Base-by-base conservation (phyloP, 1,284 basidiomycete species). In the Coniophora puteana region DNA sequence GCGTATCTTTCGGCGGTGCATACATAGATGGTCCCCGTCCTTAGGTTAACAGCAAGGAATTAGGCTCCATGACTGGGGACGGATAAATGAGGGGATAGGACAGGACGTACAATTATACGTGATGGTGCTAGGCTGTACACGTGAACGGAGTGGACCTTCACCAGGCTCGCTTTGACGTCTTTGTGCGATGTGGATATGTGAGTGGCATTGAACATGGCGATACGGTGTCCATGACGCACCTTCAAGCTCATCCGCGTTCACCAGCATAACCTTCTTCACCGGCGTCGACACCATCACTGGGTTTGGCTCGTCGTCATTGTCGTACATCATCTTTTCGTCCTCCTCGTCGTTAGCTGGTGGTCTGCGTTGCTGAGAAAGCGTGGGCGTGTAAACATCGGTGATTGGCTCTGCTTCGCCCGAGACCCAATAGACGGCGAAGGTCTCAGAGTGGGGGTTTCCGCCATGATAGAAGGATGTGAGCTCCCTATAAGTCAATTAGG, bases 111-210 rank as follows among this genome's bases (percentile, higher is more conserved):
- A 32, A 62, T 66, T 31, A 87, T 55, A 5, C 68, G 70, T 2
- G 76, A 71, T 1, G 82, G 76, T 2, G 84, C 78, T 21, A 89
- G 52, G 50, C 81, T 76, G 54, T 89, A 86, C 3, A 89, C 58
- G 50, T 84, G 76, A 13, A 78, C 63, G 1, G 73, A 73, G 47
- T 69, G 54, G 18, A 84, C n/a, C n/a, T 51, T 20, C 65, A 67
- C 1, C 54, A 50, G 48, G 80, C 84, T 37, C 69, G 65, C 4
- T 63, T 53, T 54, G 71, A 78, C 0, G 69, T 66, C 41, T 52
- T 83, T 86, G 36, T 16, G 32, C n/a, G 22, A 27, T 24, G 17
- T 3, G 21, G 8, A 22, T 16, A 14, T 14, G n/a, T 38, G 5
- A 16, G 18, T 23, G 5, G 8, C 14, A 5, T 40, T 26, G 31